These are phyloP conservation scores for Fusarium stilboides DNA, from an alignment of 2,329 filamentous ascomycete genomes.

Conservation along the genomic window DNA sequence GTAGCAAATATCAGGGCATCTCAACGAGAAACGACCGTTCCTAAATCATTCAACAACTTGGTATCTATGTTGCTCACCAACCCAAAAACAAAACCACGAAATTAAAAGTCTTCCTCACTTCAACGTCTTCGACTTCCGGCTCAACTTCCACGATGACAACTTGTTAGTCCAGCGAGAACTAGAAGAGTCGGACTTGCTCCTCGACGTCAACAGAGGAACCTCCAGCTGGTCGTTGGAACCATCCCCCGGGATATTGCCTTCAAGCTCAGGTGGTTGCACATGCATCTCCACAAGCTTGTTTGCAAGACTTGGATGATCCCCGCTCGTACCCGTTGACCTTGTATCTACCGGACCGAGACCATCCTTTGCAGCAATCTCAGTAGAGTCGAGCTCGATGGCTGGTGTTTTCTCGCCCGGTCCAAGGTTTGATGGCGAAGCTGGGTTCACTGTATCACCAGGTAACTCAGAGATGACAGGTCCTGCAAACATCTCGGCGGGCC, in stretches of 20 bases:
- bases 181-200: slow-evolving; percentile 24
- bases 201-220: not conserved
- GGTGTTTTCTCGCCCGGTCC: not conserved
- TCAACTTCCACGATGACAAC: slow-evolving; percentile 45
- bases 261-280: slow-evolving; percentile 40
- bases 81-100: not conserved
- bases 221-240: slow-evolving; percentile 12
- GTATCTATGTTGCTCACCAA: slow-evolving; percentile 1
- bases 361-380: slow-evolving; percentile 3
- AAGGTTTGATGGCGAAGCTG: not conserved
- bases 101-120: slow-evolving; percentile 4
- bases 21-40: not conserved
- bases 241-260: slow-evolving; percentile 25
- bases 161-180: slow-evolving; percentile 37
- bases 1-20: not conserved
- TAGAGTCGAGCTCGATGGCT: slow-evolving; percentile 35
- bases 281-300: slow-evolving; percentile 29
- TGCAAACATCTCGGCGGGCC: slow-evolving; percentile 21
- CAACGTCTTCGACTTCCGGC: slow-evolving; percentile 39
- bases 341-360: not conserved
- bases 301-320: not conserved
- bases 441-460: slow-evolving; percentile 4
- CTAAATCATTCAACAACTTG: not conserved
- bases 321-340: not conserved
- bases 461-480: slow-evolving; percentile 26